These are phyloP conservation scores for Parascedosporium putredinis DNA, from an alignment of 2,329 filamentous ascomycete species.

Conservation along the genomic window DNA sequence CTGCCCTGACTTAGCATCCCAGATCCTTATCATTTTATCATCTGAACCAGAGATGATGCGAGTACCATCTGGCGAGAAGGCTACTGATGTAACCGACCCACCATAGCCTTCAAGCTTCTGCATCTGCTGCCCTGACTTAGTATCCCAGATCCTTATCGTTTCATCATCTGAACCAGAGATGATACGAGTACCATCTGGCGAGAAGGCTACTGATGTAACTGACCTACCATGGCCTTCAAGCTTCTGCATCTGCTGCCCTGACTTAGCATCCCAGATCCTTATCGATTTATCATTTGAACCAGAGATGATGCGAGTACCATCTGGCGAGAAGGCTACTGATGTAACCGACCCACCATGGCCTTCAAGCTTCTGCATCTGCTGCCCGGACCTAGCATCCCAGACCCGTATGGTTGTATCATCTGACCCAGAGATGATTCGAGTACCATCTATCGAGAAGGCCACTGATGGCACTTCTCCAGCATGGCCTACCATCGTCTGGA, in stretches of 20 bases:
- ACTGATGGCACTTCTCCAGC: slow-evolving; percentile 9
- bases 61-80: slow-evolving; percentile 11
- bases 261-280: slow-evolving; percentile 7
- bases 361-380: slow-evolving; percentile 8
- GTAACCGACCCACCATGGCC: slow-evolving; percentile 2
- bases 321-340: slow-evolving; percentile 4
- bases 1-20: slow-evolving; percentile 10
- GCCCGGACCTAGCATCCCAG: slow-evolving; percentile 11
- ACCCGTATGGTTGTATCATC: slow-evolving; percentile 11
- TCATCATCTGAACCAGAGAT: slow-evolving; percentile 10
- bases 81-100: slow-evolving; percentile 10
- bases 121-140: slow-evolving; percentile 4
- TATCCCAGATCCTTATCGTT: slow-evolving; percentile 13
- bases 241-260: neutral
- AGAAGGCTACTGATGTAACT: slow-evolving; percentile 14
- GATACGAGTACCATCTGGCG: slow-evolving; percentile 6
- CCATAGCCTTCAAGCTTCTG: slow-evolving; percentile 9
- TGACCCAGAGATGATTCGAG: slow-evolving; percentile 10
- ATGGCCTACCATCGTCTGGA: neutral
- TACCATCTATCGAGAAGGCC: slow-evolving; percentile 11
- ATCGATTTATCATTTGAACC: slow-evolving; percentile 1
- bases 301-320: neutral
- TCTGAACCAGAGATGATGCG: slow-evolving; percentile 9
- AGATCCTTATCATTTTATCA: slow-evolving; percentile 12
- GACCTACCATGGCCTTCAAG: neutral